Evolutionary conservation across 2,329 filamentous ascomycete species (phyloP), one percentile per base, ranked within the genome.

Genomic region (Colletotrichum salicis): DNA sequence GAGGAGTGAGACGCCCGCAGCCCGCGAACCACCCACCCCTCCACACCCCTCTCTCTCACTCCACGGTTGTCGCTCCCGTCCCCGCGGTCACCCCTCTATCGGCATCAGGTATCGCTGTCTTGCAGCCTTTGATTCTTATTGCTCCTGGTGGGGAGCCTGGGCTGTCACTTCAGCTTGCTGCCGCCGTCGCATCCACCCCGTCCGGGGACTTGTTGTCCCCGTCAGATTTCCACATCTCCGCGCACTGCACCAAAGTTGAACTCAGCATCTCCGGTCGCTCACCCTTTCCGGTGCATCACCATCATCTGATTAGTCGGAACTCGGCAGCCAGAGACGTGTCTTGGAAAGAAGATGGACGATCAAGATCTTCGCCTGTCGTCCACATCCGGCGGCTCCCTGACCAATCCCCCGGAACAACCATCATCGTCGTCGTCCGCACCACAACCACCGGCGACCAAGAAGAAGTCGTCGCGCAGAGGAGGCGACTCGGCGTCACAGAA

Each of bases 401-500:
- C 58, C 15, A 57, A 55, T 27, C 45, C 60, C 60, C 37, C 52
- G 22, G 33, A 58, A 12, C 41, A 45, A n/a, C 11, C 65, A 5
- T 31, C 70, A 2, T 45, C 54, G 22, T 62, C 67, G 8, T 55
- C 59, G 4, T 55, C 72, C 5, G 60, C 61, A 11, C 52, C 60
- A 41, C 37, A 41, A 41, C 45, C 60, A 12, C 71, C 55, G 19
- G 37, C 76, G 56, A 74, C 75, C 19, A 75, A 78, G 57, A 86
- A 84, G 80, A 89, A 88, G 81, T 88, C 86, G 22, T 88, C 86
- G 22, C 83, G 87, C 75, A 84, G 86, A 72, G 82, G 83, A 48
- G 82, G 81, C 69, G 86, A 89, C 67, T 73, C 82, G 3, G 78
- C 84, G 41, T 81, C 83, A 69, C 86, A 89, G 76, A 95, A 95